Percentiles rank a stretch among this genome's conserved stretches.
Conservation (phyloP, 2,329 filamentous ascomycete genomes). For the Elsinoe ampelina region DNA sequence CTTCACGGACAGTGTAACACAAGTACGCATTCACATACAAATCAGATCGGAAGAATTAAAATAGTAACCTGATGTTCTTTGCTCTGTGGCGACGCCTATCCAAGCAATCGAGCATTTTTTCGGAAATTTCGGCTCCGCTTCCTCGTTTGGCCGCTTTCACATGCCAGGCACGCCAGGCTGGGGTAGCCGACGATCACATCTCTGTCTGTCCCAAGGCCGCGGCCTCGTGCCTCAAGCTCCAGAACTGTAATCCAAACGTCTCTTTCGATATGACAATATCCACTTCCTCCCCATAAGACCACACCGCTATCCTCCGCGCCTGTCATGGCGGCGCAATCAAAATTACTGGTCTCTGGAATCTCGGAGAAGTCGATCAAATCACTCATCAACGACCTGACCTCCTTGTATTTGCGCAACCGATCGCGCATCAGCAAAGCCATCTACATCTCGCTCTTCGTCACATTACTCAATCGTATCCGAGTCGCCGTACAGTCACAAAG, state of each 20-base stretch:
- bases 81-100: too few relatives aligned
- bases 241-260: neutral
- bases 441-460: constrained; percentile 72
- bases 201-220: neutral
- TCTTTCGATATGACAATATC: neutral
- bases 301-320: neutral
- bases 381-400: constrained; percentile 56
- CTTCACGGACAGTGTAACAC: too few relatives aligned
- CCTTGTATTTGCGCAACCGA: constrained; percentile 69
- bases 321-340: constrained; percentile 66
- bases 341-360: constrained; percentile 47
- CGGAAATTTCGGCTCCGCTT: neutral
- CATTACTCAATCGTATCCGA: constrained; percentile 72
- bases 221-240: neutral
- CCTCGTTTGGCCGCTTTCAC: neutral
- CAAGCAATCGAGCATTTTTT: too few relatives aligned
- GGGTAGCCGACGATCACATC: neutral
- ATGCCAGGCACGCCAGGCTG: neutral
- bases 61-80: too few relatives aligned
- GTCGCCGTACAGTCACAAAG: constrained; percentile 73
- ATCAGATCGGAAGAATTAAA: too few relatives aligned
- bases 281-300: neutral
- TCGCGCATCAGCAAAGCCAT: constrained; percentile 73
- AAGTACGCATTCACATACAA: too few relatives aligned
- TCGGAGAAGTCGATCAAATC: constrained; percentile 56